phyloP scores from a whole-genome alignment of 768 basidiomycete genomes.

The Termitomyces sp. region DNA sequence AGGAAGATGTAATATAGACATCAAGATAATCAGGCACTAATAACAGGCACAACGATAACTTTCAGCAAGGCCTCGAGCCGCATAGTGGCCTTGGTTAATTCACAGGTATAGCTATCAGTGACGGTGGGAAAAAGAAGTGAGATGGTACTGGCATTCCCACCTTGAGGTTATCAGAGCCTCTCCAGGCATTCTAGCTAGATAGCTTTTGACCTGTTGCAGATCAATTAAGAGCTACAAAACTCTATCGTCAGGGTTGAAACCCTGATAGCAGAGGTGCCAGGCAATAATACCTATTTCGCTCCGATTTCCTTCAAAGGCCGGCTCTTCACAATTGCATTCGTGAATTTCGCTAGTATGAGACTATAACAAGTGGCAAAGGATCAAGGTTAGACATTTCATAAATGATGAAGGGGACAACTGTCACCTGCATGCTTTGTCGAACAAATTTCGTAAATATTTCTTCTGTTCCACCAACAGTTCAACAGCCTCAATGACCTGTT shows the following conservation, averaged over 20 bases:
- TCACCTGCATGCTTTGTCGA: constrained; percentile 91
- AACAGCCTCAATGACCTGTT: constrained; percentile 71
- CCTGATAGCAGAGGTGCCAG: background rate
- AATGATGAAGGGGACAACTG: constrained; percentile 9
- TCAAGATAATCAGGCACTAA: constrained; percentile 28
- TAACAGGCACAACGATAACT: constrained; percentile 90
- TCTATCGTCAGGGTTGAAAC: constrained; percentile 6
- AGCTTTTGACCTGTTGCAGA: constrained; percentile 80
- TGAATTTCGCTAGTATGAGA: constrained; percentile 81
- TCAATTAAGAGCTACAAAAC: constrained; percentile 75
- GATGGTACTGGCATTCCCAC: constrained; percentile 23
- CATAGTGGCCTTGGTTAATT: constrained; percentile 73
- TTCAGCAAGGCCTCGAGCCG: constrained; percentile 90
- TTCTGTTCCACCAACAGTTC: constrained; percentile 87
- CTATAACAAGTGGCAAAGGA: constrained; percentile 32
- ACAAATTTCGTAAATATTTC: constrained; percentile 88
- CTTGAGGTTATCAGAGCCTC: constrained; percentile 51
- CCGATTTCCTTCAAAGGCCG: constrained; percentile 89
- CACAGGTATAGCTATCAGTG: constrained; percentile 65
- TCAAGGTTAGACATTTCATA: background rate
- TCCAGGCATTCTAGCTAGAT: constrained; percentile 78
- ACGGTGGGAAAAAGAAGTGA: constrained; percentile 2
- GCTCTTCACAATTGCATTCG: constrained; percentile 83
- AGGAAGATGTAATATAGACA: background rate
- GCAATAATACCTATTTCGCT: constrained; percentile 79